A percentile compares a stretch with the other conserved stretches of the same genome.
Conservation (phyloP, 2,329 filamentous ascomycete genomes). For the Raffaelea arxii region DNA sequence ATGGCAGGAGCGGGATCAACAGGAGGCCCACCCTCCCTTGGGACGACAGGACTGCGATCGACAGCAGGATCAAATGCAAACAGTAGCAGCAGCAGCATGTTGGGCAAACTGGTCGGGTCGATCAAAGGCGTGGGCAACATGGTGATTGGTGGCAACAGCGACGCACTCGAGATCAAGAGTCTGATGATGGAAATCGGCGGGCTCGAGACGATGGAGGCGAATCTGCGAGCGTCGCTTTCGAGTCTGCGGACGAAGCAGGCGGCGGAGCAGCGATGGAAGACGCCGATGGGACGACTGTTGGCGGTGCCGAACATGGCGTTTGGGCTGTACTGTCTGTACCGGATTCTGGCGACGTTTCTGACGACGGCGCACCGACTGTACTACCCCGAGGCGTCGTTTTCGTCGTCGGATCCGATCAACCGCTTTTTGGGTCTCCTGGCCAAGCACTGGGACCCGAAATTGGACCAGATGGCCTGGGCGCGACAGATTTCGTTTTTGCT, state of each 20-base stretch:
- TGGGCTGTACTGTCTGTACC: slow-evolving; percentile 75
- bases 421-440: slow-evolving; percentile 71
- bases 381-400: slow-evolving; percentile 41
- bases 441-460: slow-evolving; percentile 72
- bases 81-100: slow-evolving; percentile 37
- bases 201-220: slow-evolving; percentile 69
- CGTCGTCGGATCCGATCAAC: slow-evolving; percentile 72
- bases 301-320: slow-evolving; percentile 58
- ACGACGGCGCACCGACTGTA: slow-evolving; percentile 55
- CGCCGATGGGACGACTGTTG: slow-evolving; percentile 54
- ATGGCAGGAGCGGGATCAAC: slow-evolving; percentile 16
- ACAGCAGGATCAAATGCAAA: slow-evolving; percentile 20
- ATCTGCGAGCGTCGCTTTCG: slow-evolving; percentile 55
- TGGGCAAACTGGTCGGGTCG: slow-evolving; percentile 65
- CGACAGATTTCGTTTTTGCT: slow-evolving; percentile 78
- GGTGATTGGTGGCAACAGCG: slow-evolving; percentile 26
- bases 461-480: slow-evolving; percentile 76
- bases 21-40: too few species aligned
- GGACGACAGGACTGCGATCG: slow-evolving; percentile 1
- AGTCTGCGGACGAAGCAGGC: slow-evolving; percentile 53
- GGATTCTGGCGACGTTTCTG: slow-evolving; percentile 62
- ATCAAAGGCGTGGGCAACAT: slow-evolving; percentile 37
- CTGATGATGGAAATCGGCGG: slow-evolving; percentile 70
- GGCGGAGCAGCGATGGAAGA: slow-evolving; percentile 57
- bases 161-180: slow-evolving; percentile 50